Percentiles rank a stretch among this genome's conserved stretches.
Conservation (phyloP, 441 rosid species). For the Gossypium trilobum region DNA sequence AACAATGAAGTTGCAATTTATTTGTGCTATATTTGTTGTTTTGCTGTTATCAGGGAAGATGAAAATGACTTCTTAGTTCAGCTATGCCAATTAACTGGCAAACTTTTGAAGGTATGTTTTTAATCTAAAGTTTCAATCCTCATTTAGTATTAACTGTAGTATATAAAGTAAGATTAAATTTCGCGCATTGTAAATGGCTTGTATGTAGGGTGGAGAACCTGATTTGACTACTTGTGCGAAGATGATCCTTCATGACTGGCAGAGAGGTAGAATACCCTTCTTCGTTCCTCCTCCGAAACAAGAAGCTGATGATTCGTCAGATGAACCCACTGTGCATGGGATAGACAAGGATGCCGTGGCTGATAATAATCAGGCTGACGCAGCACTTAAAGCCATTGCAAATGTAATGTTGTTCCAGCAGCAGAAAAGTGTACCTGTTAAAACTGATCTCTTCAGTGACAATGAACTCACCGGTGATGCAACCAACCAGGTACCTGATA, state of each 20-base stretch:
- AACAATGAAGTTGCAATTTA: not conserved
- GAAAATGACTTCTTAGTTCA: constrained; percentile 74
- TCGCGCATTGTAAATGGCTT: not conserved
- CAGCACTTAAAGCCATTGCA: constrained; percentile 75
- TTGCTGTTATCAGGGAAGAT: constrained; percentile 49
- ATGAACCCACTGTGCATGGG: constrained; percentile 29
- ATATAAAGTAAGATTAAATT: not conserved
- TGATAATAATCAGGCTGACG: constrained; percentile 40
- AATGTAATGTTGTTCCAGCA: constrained; percentile 68
- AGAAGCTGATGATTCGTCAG: constrained; percentile 24
- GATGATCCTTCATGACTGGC: constrained; percentile 98
- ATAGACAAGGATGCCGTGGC: constrained; percentile 38
- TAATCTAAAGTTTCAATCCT: not conserved
- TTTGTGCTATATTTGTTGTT: not conserved
- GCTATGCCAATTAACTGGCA: constrained; percentile 70
- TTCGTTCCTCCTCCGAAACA: constrained; percentile 64
- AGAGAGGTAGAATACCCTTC: constrained; percentile 85
- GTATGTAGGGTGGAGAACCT: constrained; percentile 77
- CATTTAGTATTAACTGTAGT: not conserved
- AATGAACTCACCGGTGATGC: constrained; percentile 45
- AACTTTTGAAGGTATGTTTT: constrained; percentile 62
- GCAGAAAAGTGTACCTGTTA: constrained; percentile 67
- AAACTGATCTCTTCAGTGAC: constrained; percentile 60
- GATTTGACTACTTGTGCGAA: constrained; percentile 74
- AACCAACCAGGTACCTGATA: constrained; percentile 16